Evolutionary conservation across 1,284 basidiomycete species (phyloP).

Genomic region (Trametes polyzona): DNA sequence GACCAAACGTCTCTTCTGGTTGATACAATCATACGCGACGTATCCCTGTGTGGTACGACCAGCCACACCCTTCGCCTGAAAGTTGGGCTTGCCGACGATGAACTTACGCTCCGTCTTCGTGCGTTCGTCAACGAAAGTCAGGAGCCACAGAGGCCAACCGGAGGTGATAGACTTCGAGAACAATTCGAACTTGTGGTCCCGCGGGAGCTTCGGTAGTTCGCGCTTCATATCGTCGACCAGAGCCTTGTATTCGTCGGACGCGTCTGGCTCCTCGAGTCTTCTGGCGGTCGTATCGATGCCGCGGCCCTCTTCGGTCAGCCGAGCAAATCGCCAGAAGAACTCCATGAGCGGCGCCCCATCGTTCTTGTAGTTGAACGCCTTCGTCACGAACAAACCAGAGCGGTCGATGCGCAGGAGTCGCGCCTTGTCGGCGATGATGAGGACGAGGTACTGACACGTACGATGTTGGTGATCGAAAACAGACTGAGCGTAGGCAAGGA

Average conservation of each 20-base stretch:
- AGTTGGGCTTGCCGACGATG: slow-evolving; percentile 12
- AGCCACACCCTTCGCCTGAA: neutral
- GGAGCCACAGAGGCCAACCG: neutral
- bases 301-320: neutral
- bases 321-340: slow-evolving; percentile 1
- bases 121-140: neutral
- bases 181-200: neutral
- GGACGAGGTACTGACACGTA: neutral
- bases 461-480: neutral
- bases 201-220: neutral
- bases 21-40: neutral
- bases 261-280: neutral
- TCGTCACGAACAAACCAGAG: neutral
- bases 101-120: neutral
- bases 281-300: slow-evolving; percentile 2
- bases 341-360: neutral
- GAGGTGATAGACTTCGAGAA: slow-evolving; percentile 1
- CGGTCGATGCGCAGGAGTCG: neutral
- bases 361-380: slow-evolving; percentile 1
- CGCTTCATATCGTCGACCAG: neutral
- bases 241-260: neutral
- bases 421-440: neutral
- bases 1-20: neutral
- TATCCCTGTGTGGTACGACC: slow-evolving; percentile 7
- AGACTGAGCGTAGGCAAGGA: neutral